Base-by-base conservation (phyloP, 164 flowering plant genomes). In the Liquidambar formosana region DNA sequence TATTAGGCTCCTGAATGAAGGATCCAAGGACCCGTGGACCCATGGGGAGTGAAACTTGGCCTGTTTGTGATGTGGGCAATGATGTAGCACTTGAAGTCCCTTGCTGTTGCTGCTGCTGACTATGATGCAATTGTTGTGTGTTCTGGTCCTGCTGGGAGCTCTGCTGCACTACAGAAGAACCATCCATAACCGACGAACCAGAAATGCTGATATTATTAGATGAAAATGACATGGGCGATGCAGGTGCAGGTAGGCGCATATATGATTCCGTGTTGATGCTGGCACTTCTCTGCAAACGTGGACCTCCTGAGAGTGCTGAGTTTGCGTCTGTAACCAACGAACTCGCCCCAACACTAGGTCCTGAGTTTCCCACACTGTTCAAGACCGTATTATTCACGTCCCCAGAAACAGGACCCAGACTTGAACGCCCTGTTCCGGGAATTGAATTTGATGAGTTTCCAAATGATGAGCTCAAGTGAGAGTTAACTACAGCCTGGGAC, bases 281-380 rank as follows among this genome's bases (percentile, higher is more conserved):
- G 1, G 94, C 90, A 83, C 95, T 93, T 86, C 98, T 88, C 83
- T 96, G 99, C 76, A 93, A 75, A 73, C 82, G 90, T 44, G 96
- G 92, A 26, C 96, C 99, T n/a, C 98, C 98, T 9, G 99, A 93
- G 63, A 89, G 83, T 1, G 88, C 89, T 6, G 99, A 95, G 70
- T 93, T 95, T 10, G 98, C 97, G 84, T 93, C 98, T 51, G 99
- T 91, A 25, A 93, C 97, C 78, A 93, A 75, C 12, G 99, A 95
- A 77, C 97, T 91, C 28, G 96, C 99, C 57, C 97, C 97, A 71
- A 90, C 86, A 80, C 99, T 91, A 6, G 93, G 94, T 46, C 93
- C 98, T 1, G 99, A 93, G 80, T 80, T 92, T 59, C 86, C 90
- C 58, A 86, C 86, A 71, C 92, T 83, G 68, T 85, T 89, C 70